Evolutionary conservation across 2,329 filamentous ascomycete genomes (phyloP), one percentile per base, ranked within the genome.

Genomic region (Diaporthe citri): DNA sequence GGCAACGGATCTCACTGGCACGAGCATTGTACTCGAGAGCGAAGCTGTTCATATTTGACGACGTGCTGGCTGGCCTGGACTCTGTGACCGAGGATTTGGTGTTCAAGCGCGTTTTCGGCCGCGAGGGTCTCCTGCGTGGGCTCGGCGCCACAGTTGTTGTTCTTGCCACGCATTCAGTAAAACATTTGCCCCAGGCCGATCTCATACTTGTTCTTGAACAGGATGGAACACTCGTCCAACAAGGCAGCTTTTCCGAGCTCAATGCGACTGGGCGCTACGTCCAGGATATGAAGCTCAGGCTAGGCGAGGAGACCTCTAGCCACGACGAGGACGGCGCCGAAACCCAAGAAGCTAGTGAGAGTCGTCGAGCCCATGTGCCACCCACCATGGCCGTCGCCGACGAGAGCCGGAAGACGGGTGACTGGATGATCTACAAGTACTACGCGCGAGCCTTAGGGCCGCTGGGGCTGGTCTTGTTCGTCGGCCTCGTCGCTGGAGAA

Each of bases 1-100:
- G 84, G 75, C 84, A 86, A 70, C 82, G 85, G 17, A 79, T 87
- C 10, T 79, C 84, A 3, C 74, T 86, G 56, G 84, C 85, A 0
- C 80, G 85, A 46, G 84, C 84, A 8, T 69, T 85, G 0, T 86
- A 86, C 59, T 82, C 83, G 0, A 78, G 80, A 4, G 80, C 81
- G 1, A 51, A 77, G 2, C 71, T 84, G 1, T 80, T 82, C 6
- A 52, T 86, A 0, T 80, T 86, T 7, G 84, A 86, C 31, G 84
- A 85, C 71, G 75, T 85, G 6, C 83, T 86, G 22, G 84, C 82
- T 59, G 83, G 83, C 0, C 77, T 86, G 1, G 84, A 86, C 60
- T 79, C 78, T 6, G 78, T 80, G 15, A 86, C 85, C 8, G 80
- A 82, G 2, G 77, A 77, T 9, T 72, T 67, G 5, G 78, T 85